phyloP scores from a whole-genome alignment of 257 asterid species.

The Fraxinus excelsior region DNA sequence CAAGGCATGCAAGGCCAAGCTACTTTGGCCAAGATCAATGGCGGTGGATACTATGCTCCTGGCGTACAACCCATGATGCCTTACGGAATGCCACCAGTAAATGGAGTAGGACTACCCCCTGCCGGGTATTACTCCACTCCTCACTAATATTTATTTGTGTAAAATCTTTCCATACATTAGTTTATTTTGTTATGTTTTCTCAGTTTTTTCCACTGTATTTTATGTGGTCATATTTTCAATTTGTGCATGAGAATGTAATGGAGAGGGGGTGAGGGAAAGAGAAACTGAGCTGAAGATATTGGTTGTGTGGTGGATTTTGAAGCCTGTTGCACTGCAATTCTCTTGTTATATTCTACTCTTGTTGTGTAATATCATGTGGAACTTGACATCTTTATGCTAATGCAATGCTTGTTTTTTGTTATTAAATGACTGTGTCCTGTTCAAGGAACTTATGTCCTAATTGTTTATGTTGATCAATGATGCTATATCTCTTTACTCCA shows the following conservation, averaged over 20 bases:
- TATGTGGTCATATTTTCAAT: slow-evolving; percentile 37
- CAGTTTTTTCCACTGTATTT: slow-evolving; percentile 35
- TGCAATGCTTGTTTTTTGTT: slow-evolving; percentile 18
- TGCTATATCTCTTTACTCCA: neutral
- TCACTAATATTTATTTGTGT: slow-evolving; percentile 37
- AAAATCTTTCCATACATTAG: slow-evolving; percentile 31
- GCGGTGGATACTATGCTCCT: slow-evolving; percentile 62
- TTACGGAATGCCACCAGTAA: slow-evolving; percentile 73
- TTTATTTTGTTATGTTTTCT: slow-evolving; percentile 24
- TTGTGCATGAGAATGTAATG: slow-evolving; percentile 40
- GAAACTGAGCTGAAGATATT: slow-evolving; percentile 36
- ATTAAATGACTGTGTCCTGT: neutral
- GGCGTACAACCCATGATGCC: slow-evolving; percentile 55
- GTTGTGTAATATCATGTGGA: slow-evolving; percentile 35
- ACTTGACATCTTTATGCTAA: slow-evolving; percentile 26
- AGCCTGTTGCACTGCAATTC: slow-evolving; percentile 35
- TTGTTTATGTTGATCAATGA: neutral
- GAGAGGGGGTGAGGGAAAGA: slow-evolving; percentile 32
- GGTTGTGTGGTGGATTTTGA: slow-evolving; percentile 35
- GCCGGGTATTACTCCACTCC: slow-evolving; percentile 60
- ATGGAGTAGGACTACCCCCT: slow-evolving; percentile 57
- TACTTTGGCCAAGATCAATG: slow-evolving; percentile 62
- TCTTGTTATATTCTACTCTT: slow-evolving; percentile 29
- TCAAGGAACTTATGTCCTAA: neutral
- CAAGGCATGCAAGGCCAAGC: slow-evolving; percentile 82